Base-by-base conservation (phyloP, 1,139 yeast species). In the Geotrichum carabidarum region DNA sequence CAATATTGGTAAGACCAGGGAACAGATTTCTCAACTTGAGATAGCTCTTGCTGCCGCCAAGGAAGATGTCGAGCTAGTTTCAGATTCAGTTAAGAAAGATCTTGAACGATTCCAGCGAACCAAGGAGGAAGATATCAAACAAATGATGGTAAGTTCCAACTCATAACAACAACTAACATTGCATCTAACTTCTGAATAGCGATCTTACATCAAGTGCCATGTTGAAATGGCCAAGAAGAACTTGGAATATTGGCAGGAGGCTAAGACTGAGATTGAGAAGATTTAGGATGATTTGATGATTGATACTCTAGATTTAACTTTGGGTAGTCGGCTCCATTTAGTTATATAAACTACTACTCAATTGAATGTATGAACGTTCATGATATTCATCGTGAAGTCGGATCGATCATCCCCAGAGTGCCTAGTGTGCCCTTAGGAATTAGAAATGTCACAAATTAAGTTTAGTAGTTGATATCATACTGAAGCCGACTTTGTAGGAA, bases 201-300 rank as follows among this genome's bases (percentile, higher is more conserved):
- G 73, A 46, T 77, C 80, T 31, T 84, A 83, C 63, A 78, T 83
- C 56, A 72, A 78, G 45, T 78, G 81, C 56, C 77, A 85, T 47
- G 71, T 82, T 37, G 82, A 78, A 55, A 85, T 91, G 90, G 87
- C 88, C 4, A 77, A 75, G 63, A 82, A 82, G 71, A 84, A 84
- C 64, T 70, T 82, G 51, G 89, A 84, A 61, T 76, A 81, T 51
- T 85, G 93, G 93, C 83, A 82, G 63, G 90, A 84, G 59, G 82
- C 85, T 12, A 75, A 74, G 50, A 61, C 60, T 4, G 68, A 67
- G 51, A 66, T 68, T 18, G 61, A 3, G 83, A 83, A 61, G 75
- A 77, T 54, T 34, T 52, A 44, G 45, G 8, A 2, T 22, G 27
- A 22, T 34, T 34, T 12, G 36, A 6, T 34, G 7, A 34, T 34